Evolutionary conservation across 495 filamentous ascomycete species (phyloP).

Genomic region (Penicillium desertorum): DNA sequence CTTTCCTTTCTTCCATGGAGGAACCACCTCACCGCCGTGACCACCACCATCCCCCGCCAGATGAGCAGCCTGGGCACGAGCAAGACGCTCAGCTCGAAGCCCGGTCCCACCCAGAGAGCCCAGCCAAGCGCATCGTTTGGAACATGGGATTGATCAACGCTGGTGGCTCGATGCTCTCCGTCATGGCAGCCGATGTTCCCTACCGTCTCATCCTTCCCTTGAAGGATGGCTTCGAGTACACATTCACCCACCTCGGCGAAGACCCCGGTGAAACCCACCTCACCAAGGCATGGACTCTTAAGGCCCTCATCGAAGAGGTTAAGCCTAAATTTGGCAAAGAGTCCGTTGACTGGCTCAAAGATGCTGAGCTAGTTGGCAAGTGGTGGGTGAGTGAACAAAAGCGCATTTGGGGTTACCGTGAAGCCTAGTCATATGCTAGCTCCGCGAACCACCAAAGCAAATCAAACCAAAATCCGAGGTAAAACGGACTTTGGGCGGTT

Average conservation of each 20-base stretch:
- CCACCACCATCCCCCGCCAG: neutral
- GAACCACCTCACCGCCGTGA: slow-evolving; percentile 5
- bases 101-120: slow-evolving; percentile 11
- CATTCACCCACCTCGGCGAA: slow-evolving; percentile 36
- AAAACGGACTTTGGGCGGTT: neutral
- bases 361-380: slow-evolving; percentile 39
- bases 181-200: slow-evolving; percentile 35
- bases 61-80: neutral
- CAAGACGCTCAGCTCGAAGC: neutral
- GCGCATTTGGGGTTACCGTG: slow-evolving; percentile 43
- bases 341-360: slow-evolving; percentile 37
- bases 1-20: slow-evolving; percentile 23
- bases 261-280: slow-evolving; percentile 40
- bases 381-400: slow-evolving; percentile 45
- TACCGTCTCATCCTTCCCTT: slow-evolving; percentile 46
- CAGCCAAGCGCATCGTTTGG: slow-evolving; percentile 22
- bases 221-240: slow-evolving; percentile 38
- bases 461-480: neutral
- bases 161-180: slow-evolving; percentile 40
- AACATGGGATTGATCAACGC: slow-evolving; percentile 49
- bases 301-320: slow-evolving; percentile 27
- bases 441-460: neutral
- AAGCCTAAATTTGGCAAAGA: slow-evolving; percentile 32
- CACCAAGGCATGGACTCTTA: slow-evolving; percentile 31
- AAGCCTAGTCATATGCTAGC: slow-evolving; percentile 13